Evolutionary conservation across 2,329 filamentous ascomycete species (phyloP).

Genomic region (Aulographum hederae): DNA sequence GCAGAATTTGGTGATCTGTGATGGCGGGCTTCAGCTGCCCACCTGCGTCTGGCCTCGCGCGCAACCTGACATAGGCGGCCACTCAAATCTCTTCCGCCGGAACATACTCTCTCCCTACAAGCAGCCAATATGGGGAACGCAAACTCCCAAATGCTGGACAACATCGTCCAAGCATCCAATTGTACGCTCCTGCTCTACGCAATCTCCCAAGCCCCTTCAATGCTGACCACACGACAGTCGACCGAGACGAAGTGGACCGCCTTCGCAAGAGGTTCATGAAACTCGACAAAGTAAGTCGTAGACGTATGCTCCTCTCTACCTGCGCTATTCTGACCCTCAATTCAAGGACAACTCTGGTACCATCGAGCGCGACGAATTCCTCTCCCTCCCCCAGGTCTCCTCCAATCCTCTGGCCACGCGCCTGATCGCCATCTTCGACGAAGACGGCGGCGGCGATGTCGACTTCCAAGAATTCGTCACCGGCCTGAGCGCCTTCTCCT

Average conservation of each 20-base stretch:
- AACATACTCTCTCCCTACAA: no score
- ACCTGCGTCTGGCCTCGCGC: no score
- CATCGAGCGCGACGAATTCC: conserved; percentile 95
- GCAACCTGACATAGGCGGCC: no score
- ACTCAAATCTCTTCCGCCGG: no score
- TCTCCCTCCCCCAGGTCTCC: conserved; percentile 90
- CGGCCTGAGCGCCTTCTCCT: conserved; percentile 85
- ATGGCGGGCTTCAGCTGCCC: no score
- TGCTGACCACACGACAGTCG: no score
- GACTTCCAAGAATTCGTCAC: conserved; percentile 98
- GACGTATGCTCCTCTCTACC: neutral
- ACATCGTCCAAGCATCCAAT: conserved; percentile 91
- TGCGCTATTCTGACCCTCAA: neutral
- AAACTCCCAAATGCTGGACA: conserved; percentile 62
- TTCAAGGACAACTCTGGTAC: conserved; percentile 86
- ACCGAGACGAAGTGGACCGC: conserved; percentile 91
- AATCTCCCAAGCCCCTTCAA: conserved; percentile 1
- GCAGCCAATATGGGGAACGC: conserved; percentile 32
- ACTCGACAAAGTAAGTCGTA: conserved; percentile 64
- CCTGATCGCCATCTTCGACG: conserved; percentile 99
- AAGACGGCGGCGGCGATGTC: conserved; percentile 92
- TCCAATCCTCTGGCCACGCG: conserved; percentile 94
- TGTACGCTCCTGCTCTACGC: conserved; percentile 38
- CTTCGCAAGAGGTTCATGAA: conserved; percentile 98
- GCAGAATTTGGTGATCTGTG: no score